Base-by-base conservation (phyloP, 2,329 filamentous ascomycete species). In the Dothidotthia symphoricarpi region DNA sequence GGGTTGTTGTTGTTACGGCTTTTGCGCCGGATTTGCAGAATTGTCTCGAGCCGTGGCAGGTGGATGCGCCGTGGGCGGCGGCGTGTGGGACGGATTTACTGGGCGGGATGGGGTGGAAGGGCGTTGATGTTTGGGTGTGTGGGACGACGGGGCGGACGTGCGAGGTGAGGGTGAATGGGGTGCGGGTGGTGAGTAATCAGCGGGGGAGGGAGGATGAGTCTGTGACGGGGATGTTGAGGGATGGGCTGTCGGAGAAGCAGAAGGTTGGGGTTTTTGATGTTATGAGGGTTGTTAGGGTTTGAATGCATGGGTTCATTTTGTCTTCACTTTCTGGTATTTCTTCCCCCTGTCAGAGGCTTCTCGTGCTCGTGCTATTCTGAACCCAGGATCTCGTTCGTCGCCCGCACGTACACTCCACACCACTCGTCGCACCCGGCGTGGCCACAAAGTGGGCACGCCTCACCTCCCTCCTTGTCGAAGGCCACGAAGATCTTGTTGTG, bases 11-110 rank as follows among this genome's bases (percentile, higher is more conserved):
- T 0, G 69, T 75, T 0, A 82, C 77, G 0, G 77, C 82, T 36
- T 78, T 82, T 50, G 76, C 78, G 2, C 78, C 79, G 1, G 73
- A 66, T n/a, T 47, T 75, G 0, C 45, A 69, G 29, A 69, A 68
- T 6, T 74, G 75, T 2, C 75, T 77, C 0, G 66, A 67, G 2
- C 77, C 77, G 0, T 67, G 73, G 44, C 64, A 82, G 33, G 51
- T 64, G 3, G 57, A 66, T 12, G 76, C 68, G 15, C 69, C 72
- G 0, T 75, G 72, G 68, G 67, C 61, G 2, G 67, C 67, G 6
- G 77, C 73, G 0, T 82, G 80, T 55, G 74, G 71, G 4, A 80
- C 76, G 0, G 74, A 81, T 37, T 44, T 78, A 3, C 47, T 74
- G 3, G 47, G 50, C 1, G 49, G 43, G 22, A 71, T 71, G 64